Conservation (phyloP, 1,284 basidiomycete species). For the Ganoderma leucocontextum region DNA sequence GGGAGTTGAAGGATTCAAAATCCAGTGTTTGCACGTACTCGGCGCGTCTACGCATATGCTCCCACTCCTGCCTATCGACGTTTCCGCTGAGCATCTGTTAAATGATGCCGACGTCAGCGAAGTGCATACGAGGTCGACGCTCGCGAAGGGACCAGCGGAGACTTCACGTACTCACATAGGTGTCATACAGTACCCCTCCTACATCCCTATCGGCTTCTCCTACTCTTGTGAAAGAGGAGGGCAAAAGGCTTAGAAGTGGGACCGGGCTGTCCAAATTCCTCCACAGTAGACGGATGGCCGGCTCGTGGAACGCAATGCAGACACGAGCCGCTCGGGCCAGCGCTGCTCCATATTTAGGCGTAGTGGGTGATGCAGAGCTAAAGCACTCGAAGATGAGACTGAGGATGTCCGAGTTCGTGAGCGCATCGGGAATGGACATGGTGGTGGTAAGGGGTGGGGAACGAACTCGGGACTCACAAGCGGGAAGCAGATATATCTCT, state of each 20-base stretch:
- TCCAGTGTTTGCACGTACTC: background rate
- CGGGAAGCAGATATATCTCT: background rate
- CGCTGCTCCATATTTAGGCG: background rate
- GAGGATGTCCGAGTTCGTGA: constrained; percentile 2
- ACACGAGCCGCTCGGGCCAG: constrained; percentile 2
- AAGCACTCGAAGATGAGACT: background rate
- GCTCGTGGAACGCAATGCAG: constrained; percentile 5
- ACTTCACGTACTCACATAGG: background rate
- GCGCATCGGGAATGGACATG: background rate
- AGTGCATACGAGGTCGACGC: too few relatives aligned
- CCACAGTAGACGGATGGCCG: background rate
- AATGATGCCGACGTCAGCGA: background rate
- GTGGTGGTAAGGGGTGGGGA: background rate
- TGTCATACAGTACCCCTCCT: background rate
- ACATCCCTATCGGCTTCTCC: background rate
- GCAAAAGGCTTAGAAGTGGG: background rate
- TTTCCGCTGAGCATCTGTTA: constrained; percentile 1
- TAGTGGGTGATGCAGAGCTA: background rate
- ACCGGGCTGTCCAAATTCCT: background rate
- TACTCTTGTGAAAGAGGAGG: background rate
- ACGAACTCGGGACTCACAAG: background rate
- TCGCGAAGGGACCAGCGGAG: background rate
- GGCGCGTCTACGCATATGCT: background rate
- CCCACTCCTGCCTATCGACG: background rate
- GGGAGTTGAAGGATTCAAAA: too few relatives aligned